Evolutionary conservation across 805 yeast genomes (phyloP).

Genomic region (Kodamaea fukazawae): DNA sequence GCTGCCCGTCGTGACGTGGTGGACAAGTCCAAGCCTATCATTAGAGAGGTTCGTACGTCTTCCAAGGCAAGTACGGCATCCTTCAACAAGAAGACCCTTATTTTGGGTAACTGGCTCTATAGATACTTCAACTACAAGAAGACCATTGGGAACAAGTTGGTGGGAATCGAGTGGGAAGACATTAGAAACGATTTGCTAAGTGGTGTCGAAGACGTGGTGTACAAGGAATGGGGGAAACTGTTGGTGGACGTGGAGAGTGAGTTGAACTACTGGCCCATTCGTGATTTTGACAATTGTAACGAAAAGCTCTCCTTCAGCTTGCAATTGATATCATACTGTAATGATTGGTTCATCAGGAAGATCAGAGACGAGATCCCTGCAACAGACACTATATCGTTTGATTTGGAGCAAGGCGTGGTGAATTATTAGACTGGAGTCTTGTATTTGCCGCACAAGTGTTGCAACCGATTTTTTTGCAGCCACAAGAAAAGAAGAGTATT

Average conservation of each 20-base stretch:
- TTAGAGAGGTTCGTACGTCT: slow-evolving; percentile 26
- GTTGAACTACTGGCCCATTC: slow-evolving; percentile 27
- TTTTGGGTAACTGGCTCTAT: slow-evolving; percentile 29
- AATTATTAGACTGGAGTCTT: background rate
- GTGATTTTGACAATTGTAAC: slow-evolving; percentile 33
- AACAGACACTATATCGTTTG: slow-evolving; percentile 18
- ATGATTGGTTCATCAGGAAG: slow-evolving; percentile 22
- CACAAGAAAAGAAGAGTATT: too few relatives aligned
- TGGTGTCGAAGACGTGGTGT: slow-evolving; percentile 36
- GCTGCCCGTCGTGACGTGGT: slow-evolving; percentile 19
- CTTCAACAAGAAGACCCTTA: slow-evolving; percentile 25
- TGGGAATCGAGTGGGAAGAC: slow-evolving; percentile 45
- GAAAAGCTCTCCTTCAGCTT: slow-evolving; percentile 29
- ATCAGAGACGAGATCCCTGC: slow-evolving; percentile 2
- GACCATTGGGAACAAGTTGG: slow-evolving; percentile 31
- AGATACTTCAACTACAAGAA: slow-evolving; percentile 38
- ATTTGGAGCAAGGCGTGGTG: slow-evolving; percentile 26
- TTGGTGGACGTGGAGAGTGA: slow-evolving; percentile 15
- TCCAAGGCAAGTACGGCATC: slow-evolving; percentile 26
- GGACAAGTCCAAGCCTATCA: slow-evolving; percentile 23
- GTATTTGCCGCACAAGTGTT: background rate
- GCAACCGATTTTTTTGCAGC: background rate
- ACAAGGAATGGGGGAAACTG: slow-evolving; percentile 32
- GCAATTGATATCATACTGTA: slow-evolving; percentile 24
- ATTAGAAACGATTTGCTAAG: slow-evolving; percentile 35